Evolutionary conservation across 2,329 filamentous ascomycete species (phyloP).

Genomic region (Penicillium carneum): DNA sequence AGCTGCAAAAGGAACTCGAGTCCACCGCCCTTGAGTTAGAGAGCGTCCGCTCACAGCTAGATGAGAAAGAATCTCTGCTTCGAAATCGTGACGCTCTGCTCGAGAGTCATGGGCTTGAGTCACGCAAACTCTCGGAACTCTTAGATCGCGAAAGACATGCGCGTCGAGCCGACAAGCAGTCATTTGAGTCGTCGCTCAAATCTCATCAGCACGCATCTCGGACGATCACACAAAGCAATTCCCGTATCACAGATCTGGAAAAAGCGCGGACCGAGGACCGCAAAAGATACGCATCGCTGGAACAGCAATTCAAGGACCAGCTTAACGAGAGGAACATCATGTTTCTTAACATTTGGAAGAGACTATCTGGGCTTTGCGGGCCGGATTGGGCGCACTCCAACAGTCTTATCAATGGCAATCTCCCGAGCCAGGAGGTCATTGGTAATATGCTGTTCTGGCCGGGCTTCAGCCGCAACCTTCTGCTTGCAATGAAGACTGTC

Average conservation of each 20-base stretch:
- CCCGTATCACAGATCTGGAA: constrained; percentile 85
- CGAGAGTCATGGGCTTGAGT: constrained; percentile 87
- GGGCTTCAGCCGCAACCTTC: constrained; percentile 86
- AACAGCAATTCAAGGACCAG: constrained; percentile 84
- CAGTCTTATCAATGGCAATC: constrained; percentile 83
- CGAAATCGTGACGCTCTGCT: constrained; percentile 87
- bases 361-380: constrained; percentile 83
- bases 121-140: constrained; percentile 80
- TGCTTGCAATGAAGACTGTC: constrained; percentile 84
- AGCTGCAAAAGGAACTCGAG: constrained; percentile 86
- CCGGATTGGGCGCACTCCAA: constrained; percentile 91
- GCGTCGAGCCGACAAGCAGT: constrained; percentile 83
- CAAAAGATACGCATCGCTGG: constrained; percentile 75
- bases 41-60: constrained; percentile 74
- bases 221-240: constrained; percentile 83
- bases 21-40: constrained; percentile 83
- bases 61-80: constrained; percentile 90
- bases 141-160: constrained; percentile 88
- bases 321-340: constrained; percentile 87
- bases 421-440: constrained; percentile 85
- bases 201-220: constrained; percentile 86
- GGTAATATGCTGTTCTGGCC: constrained; percentile 77
- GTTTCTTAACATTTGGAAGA: constrained; percentile 87
- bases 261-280: constrained; percentile 77
- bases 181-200: constrained; percentile 87